Conservation (phyloP, 1,139 yeast genomes). For the Pichia sp. region DNA sequence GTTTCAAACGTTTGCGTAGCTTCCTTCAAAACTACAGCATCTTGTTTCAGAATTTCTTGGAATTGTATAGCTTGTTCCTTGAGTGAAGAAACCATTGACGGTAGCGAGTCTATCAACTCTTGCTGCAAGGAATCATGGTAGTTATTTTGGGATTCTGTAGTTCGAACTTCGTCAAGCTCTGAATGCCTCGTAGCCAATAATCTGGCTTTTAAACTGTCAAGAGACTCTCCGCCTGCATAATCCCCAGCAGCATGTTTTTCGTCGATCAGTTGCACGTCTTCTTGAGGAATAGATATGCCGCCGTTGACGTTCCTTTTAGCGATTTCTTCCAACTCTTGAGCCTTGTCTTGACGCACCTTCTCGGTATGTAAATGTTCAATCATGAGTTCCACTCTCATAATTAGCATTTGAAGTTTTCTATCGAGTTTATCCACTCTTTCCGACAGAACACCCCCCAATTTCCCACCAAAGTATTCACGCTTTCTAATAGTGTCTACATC, state of each 20-base stretch:
- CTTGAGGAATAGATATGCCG: too few species aligned
- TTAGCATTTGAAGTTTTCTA: too few species aligned
- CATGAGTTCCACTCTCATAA: too few species aligned
- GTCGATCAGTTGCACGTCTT: neutral
- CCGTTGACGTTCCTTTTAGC: neutral
- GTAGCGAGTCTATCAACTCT: slow-evolving; percentile 25
- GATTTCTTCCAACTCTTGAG: neutral
- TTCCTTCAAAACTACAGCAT: slow-evolving; percentile 25
- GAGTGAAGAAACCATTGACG: slow-evolving; percentile 24
- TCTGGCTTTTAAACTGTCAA: slow-evolving; percentile 21
- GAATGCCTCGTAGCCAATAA: slow-evolving; percentile 18
- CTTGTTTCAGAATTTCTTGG: slow-evolving; percentile 25
- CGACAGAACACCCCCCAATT: too few species aligned
- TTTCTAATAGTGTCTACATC: slow-evolving; percentile 10
- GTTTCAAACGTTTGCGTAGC: slow-evolving; percentile 27
- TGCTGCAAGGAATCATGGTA: slow-evolving; percentile 27
- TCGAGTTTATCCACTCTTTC: too few species aligned
- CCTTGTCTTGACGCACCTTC: neutral
- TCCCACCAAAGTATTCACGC: too few species aligned
- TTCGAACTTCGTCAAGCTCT: slow-evolving; percentile 20
- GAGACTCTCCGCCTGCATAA: slow-evolving; percentile 14
- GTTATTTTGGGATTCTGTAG: slow-evolving; percentile 19
- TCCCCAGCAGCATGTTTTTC: neutral
- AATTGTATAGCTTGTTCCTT: slow-evolving; percentile 26
- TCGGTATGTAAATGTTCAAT: too few species aligned